A percentile compares a stretch with the other conserved stretches of the same genome.
phyloP scores from a whole-genome alignment of 176 grass and related monocot species.

The Luzula sylvatica region DNA sequence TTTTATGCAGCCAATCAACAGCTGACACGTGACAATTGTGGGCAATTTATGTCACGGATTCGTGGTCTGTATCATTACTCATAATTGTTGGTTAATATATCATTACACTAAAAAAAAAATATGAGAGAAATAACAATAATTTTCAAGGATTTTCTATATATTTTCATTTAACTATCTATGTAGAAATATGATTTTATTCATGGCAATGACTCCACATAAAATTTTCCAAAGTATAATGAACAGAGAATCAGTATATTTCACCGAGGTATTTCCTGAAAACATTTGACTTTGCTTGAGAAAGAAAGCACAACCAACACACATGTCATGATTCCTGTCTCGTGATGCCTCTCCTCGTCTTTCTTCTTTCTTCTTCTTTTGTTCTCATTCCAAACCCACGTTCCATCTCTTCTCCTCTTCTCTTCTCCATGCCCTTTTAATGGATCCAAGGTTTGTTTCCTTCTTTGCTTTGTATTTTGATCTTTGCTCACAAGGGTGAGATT shows the following conservation, averaged over 20 bases:
- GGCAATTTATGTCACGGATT: no score
- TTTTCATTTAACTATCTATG: no score
- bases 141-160: no score
- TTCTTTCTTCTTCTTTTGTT: background rate
- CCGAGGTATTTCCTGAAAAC: no score
- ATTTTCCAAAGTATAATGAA: background rate
- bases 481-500: background rate
- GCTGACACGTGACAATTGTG: no score
- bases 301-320: constrained; percentile 14
- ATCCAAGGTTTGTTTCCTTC: constrained; percentile 22
- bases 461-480: constrained; percentile 11
- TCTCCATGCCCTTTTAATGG: constrained; percentile 9
- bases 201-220: background rate
- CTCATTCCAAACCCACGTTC: background rate
- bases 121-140: no score
- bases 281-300: constrained; percentile 21
- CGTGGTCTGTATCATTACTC: no score
- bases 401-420: background rate
- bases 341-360: background rate
- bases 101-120: no score
- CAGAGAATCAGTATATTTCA: background rate
- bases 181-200: background rate
- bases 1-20: no score
- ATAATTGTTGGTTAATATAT: no score
- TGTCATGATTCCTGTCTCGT: constrained; percentile 7